Conservation (phyloP, 1,284 basidiomycete species). For the Ustilago lituana region DNA sequence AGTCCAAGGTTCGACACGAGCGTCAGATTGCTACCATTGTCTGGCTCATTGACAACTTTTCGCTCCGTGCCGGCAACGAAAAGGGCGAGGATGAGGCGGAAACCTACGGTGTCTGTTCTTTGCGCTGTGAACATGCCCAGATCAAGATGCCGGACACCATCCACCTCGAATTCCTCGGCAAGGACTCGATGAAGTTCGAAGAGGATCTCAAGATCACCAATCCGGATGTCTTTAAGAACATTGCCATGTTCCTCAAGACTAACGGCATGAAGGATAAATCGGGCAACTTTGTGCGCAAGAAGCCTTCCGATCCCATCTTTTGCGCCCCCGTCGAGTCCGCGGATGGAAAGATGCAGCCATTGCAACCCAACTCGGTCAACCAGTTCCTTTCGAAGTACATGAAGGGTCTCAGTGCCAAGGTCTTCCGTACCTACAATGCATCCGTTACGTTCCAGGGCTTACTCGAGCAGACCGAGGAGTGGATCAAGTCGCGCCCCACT, state of each 20-base stretch:
- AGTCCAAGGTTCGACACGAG: slow-evolving; percentile 60
- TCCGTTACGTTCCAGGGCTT: slow-evolving; percentile 67
- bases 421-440: slow-evolving; percentile 68
- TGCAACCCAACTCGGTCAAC: slow-evolving; percentile 60
- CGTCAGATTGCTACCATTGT: slow-evolving; percentile 66
- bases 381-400: slow-evolving; percentile 65
- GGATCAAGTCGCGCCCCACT: slow-evolving; percentile 57
- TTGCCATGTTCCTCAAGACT: slow-evolving; percentile 63
- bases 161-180: slow-evolving; percentile 65
- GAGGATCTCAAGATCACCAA: slow-evolving; percentile 61
- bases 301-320: slow-evolving; percentile 87
- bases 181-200: slow-evolving; percentile 67
- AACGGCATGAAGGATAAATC: slow-evolving; percentile 57
- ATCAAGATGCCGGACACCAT: slow-evolving; percentile 58
- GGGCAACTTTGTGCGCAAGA: slow-evolving; percentile 82
- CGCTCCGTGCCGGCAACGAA: slow-evolving; percentile 66
- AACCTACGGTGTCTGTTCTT: slow-evolving; percentile 66
- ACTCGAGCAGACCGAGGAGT: slow-evolving; percentile 64
- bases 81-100: slow-evolving; percentile 67
- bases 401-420: slow-evolving; percentile 65
- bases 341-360: slow-evolving; percentile 48
- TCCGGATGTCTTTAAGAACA: slow-evolving; percentile 64
- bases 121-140: slow-evolving; percentile 65
- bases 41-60: slow-evolving; percentile 67
- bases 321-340: slow-evolving; percentile 68